Evolutionary conservation across 371 early-diverging fungal genomes (phyloP).

Genomic region (Syncephalastrum sp.): DNA sequence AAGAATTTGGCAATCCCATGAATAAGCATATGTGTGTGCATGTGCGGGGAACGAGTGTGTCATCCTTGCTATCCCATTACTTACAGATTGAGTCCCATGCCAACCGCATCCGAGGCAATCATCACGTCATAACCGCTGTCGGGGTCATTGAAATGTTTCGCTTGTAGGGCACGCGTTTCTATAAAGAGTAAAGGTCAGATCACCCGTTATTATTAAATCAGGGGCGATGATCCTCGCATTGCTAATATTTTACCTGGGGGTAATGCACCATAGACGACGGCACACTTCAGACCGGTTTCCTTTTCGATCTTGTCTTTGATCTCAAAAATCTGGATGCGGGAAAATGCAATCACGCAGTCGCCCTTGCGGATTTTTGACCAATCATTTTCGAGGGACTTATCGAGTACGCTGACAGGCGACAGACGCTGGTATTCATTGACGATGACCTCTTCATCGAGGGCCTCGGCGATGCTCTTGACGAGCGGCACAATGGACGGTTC

Average conservation of each 20-base stretch:
- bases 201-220: not conserved
- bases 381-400: constrained; percentile 52
- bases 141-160: constrained; percentile 87
- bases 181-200: not conserved
- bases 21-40: not conserved
- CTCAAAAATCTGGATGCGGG: constrained; percentile 75
- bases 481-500: constrained; percentile 86
- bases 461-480: constrained; percentile 70
- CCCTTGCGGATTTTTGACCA: constrained; percentile 68
- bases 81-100: constrained; percentile 95
- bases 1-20: not conserved
- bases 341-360: constrained; percentile 91
- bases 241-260: constrained; percentile 68
- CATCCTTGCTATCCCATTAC: constrained; percentile 14
- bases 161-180: constrained; percentile 89
- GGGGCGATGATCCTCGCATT: not conserved
- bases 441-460: constrained; percentile 76
- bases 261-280: constrained; percentile 91
- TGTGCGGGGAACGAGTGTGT: not conserved
- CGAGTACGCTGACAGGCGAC: constrained; percentile 61
- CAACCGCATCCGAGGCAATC: constrained; percentile 95
- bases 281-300: constrained; percentile 74
- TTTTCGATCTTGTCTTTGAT: constrained; percentile 76
- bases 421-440: constrained; percentile 82
- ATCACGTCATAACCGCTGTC: constrained; percentile 79